A percentile compares a stretch with the other conserved stretches of the same genome.
Evolutionary conservation across 1,284 basidiomycete genomes (phyloP).

Genomic region (Earliella scabrosa): DNA sequence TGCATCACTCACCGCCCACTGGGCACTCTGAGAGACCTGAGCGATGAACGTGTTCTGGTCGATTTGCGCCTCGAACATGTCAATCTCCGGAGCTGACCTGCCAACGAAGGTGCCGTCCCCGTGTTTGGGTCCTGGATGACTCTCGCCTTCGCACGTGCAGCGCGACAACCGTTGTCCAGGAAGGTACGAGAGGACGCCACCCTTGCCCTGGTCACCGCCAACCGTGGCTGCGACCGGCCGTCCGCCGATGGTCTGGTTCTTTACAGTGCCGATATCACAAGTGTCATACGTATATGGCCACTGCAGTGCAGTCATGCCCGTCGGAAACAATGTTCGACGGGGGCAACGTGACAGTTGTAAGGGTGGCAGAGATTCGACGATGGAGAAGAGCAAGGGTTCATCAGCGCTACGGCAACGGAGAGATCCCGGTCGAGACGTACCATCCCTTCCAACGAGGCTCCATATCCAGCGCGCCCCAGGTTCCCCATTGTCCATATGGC

Average conservation of each 20-base stretch:
- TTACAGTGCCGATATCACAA: slow-evolving; percentile 72
- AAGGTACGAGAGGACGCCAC: slow-evolving; percentile 62
- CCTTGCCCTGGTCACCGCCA: slow-evolving; percentile 46
- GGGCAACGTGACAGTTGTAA: not conserved
- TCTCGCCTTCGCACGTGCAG: slow-evolving; percentile 70
- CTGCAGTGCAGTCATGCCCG: slow-evolving; percentile 24
- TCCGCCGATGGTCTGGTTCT: slow-evolving; percentile 52
- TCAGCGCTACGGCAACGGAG: too few species aligned
- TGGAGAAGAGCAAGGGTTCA: not conserved
- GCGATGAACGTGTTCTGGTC: slow-evolving; percentile 47
- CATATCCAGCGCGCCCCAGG: slow-evolving; percentile 67
- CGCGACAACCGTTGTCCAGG: slow-evolving; percentile 82
- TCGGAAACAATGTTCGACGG: not conserved
- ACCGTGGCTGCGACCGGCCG: slow-evolving; percentile 40
- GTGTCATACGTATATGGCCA: slow-evolving; percentile 81
- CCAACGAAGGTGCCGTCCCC: slow-evolving; percentile 65
- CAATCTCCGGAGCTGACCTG: slow-evolving; percentile 77
- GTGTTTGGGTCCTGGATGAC: slow-evolving; percentile 74
- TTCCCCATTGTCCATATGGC: slow-evolving; percentile 71
- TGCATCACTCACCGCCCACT: slow-evolving; percentile 57
- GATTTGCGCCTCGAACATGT: slow-evolving; percentile 75
- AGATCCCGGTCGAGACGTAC: too few species aligned
- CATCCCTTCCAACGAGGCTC: slow-evolving; percentile 65
- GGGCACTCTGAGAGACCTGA: slow-evolving; percentile 64
- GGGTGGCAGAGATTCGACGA: slow-evolving; percentile 6